A percentile compares a stretch with the other conserved stretches of the same genome.
Conservation (phyloP, 140 eudicot species). For the Cichorium intybus region DNA sequence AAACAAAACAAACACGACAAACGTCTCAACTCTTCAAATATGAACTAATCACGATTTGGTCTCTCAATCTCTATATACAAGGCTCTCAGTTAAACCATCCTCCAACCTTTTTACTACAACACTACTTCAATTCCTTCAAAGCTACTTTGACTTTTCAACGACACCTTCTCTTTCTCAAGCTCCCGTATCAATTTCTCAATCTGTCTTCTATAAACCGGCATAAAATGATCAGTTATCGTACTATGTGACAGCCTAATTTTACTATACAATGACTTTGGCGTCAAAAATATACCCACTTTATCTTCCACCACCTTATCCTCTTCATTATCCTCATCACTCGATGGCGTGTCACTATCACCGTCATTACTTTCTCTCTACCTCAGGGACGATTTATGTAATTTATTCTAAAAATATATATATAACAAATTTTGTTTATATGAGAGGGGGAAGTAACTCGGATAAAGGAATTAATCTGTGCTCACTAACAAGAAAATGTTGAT, state of each 20-base stretch:
- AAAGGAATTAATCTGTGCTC: too few species aligned
- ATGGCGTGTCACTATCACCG: conserved; percentile 27
- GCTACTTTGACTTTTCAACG: conserved; percentile 14
- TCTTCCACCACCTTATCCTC: conserved; percentile 27
- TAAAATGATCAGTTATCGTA: conserved; percentile 87
- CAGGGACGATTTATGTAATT: too few species aligned
- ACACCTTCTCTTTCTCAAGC: conserved; percentile 25
- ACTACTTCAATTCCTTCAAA: conserved; percentile 18
- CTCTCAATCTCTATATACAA: background rate
- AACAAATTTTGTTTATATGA: too few species aligned
- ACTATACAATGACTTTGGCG: conserved; percentile 69
- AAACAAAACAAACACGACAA: conserved; percentile 12
- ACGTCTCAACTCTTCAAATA: background rate
- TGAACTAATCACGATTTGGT: background rate
- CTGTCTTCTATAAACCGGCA: conserved; percentile 92
- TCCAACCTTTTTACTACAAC: conserved; percentile 9
- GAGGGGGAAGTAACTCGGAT: too few species aligned
- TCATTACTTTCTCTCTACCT: conserved; percentile 31
- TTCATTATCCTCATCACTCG: conserved; percentile 30
- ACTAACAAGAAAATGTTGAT: too few species aligned
- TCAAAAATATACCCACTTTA: conserved; percentile 67
- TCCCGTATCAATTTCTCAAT: conserved; percentile 56
- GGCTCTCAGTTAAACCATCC: background rate
- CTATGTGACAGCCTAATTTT: conserved; percentile 74
- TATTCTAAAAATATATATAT: too few species aligned